phyloP scores from a whole-genome alignment of 805 yeast genomes.

The Brettanomyces nanus region DNA sequence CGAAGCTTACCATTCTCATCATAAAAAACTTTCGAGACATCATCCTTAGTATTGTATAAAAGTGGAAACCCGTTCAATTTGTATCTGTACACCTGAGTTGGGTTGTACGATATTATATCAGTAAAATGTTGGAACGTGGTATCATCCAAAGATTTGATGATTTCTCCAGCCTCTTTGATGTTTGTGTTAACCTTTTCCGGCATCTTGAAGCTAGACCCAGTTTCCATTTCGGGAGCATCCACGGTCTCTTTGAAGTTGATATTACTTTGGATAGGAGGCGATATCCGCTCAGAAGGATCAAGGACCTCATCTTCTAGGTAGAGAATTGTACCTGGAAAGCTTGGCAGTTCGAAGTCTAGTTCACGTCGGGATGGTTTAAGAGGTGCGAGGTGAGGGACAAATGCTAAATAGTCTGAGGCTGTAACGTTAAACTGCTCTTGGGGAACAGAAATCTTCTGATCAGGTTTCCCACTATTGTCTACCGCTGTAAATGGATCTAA shows the following conservation, averaged over 20 bases:
- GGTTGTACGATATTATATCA: constrained; percentile 68
- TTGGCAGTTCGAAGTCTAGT: constrained; percentile 29
- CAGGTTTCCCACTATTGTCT: constrained; percentile 2
- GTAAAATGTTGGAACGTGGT: constrained; percentile 73
- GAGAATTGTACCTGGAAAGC: constrained; percentile 58
- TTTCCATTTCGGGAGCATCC: constrained; percentile 6
- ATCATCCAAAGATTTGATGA: constrained; percentile 59
- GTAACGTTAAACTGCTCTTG: not conserved
- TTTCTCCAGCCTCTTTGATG: constrained; percentile 36
- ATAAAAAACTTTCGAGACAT: constrained; percentile 36
- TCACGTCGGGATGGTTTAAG: not conserved
- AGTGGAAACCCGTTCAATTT: constrained; percentile 75
- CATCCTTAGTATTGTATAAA: constrained; percentile 58
- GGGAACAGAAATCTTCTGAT: constrained; percentile 5
- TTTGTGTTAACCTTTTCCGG: constrained; percentile 4
- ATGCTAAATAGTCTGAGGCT: not conserved
- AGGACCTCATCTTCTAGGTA: constrained; percentile 68
- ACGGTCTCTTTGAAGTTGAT: constrained; percentile 7
- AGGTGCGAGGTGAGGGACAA: not conserved
- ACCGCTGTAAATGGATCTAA: constrained; percentile 18
- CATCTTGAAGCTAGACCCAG: not conserved
- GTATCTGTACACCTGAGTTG: constrained; percentile 80
- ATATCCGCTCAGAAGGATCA: constrained; percentile 36
- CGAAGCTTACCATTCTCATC: constrained; percentile 18
- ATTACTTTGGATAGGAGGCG: constrained; percentile 37